phyloP scores from a whole-genome alignment of 1,284 basidiomycete genomes.

The Albatrellus sp. region DNA sequence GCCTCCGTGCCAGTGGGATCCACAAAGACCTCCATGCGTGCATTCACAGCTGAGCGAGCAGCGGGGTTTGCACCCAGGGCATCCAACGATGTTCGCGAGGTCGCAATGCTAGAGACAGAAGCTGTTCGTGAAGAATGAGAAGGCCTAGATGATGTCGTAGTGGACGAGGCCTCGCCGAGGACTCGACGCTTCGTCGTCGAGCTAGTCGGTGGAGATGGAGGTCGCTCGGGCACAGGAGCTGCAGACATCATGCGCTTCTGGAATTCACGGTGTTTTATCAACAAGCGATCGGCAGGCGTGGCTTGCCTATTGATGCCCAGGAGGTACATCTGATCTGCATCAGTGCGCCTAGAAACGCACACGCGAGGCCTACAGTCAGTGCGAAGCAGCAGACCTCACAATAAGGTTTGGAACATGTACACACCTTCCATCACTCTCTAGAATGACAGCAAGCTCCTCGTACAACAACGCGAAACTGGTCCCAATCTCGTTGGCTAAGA shows the following conservation, averaged over 20 bases:
- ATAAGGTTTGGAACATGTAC: slow-evolving; percentile 18
- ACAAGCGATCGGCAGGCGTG: slow-evolving; percentile 74
- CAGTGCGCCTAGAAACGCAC: slow-evolving; percentile 46
- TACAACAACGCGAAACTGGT: slow-evolving; percentile 74
- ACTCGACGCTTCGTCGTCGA: slow-evolving; percentile 21
- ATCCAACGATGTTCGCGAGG: slow-evolving; percentile 7
- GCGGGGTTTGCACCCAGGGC: slow-evolving; percentile 13
- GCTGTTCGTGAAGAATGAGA: slow-evolving; percentile 4
- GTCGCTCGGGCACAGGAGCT: slow-evolving; percentile 11
- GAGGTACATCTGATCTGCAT: slow-evolving; percentile 80
- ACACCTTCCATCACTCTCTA: slow-evolving; percentile 66
- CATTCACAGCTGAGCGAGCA: slow-evolving; percentile 31
- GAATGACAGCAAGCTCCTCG: slow-evolving; percentile 78
- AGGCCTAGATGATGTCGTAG: slow-evolving; percentile 13
- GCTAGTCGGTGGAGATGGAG: slow-evolving; percentile 16
- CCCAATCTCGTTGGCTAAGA: slow-evolving; percentile 85
- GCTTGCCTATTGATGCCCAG: slow-evolving; percentile 83
- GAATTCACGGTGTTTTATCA: slow-evolving; percentile 77
- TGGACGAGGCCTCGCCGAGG: slow-evolving; percentile 22
- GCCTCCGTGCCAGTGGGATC: slow-evolving; percentile 45
- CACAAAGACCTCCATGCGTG: slow-evolving; percentile 55
- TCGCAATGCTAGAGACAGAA: slow-evolving; percentile 20
- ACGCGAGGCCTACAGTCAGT: not conserved
- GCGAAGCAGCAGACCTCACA: not conserved
- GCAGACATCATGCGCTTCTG: slow-evolving; percentile 71